These are phyloP conservation scores for Eucalyptus regnans DNA, from an alignment of 345 rosid genomes.

Conservation along the genomic window DNA sequence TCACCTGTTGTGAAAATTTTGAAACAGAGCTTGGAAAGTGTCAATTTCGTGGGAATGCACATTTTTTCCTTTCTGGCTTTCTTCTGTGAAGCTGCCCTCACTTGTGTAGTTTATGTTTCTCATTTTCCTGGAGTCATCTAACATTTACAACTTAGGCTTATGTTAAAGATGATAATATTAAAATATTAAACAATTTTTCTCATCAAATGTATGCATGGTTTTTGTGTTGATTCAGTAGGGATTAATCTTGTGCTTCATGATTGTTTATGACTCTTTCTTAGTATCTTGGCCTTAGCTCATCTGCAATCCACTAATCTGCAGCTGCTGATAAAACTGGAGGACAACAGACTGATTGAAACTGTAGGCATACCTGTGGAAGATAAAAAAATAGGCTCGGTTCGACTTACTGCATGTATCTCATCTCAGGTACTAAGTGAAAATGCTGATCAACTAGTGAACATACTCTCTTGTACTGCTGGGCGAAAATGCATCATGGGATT, in stretches of 20 bases:
- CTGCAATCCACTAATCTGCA: slow-evolving; percentile 7
- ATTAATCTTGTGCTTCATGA: not conserved
- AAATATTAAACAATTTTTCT: not conserved
- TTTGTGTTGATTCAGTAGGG: not conserved
- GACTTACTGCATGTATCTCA: slow-evolving; percentile 94
- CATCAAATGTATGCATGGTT: not conserved
- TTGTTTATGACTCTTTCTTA: not conserved
- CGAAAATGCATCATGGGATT: not conserved
- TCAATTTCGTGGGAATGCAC: not conserved
- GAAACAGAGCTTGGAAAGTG: not conserved
- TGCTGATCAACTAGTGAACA: not conserved
- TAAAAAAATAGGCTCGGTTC: slow-evolving; percentile 51
- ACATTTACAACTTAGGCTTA: not conserved
- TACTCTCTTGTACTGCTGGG: not conserved
- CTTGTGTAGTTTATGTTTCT: not conserved
- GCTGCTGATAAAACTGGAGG: slow-evolving; percentile 77
- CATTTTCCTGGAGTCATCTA: not conserved
- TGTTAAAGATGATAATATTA: not conserved
- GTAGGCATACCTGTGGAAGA: slow-evolving; percentile 90
- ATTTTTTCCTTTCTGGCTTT: not conserved
- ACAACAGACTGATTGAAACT: slow-evolving; percentile 84
- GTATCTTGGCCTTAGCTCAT: not conserved
- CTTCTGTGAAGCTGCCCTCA: not conserved
- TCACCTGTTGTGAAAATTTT: not conserved
- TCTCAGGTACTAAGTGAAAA: slow-evolving; percentile 53